phyloP scores from a whole-genome alignment of 805 yeast species.

The Pichia nanzhaoensis region DNA sequence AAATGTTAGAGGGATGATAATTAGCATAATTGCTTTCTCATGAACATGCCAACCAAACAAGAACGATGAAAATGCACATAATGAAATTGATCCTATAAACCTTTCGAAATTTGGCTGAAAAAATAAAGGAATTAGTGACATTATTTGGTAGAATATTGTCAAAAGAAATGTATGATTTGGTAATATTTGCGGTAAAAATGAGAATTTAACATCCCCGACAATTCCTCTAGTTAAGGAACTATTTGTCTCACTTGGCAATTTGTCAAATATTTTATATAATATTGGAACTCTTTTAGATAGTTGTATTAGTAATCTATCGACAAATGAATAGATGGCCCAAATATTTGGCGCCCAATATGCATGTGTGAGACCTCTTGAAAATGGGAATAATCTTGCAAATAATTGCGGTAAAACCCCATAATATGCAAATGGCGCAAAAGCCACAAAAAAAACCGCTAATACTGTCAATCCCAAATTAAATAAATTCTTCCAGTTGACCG shows the following conservation, averaged over 20 bases:
- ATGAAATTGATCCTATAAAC: conserved; percentile 75
- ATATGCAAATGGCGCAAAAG: conserved; percentile 74
- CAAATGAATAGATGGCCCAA: conserved; percentile 90
- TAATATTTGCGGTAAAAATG: conserved; percentile 70
- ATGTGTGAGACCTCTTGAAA: conserved; percentile 90
- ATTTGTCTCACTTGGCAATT: not conserved
- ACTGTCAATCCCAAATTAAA: conserved; percentile 60
- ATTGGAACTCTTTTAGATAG: conserved; percentile 20
- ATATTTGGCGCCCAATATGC: conserved; percentile 99
- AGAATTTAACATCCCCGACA: conserved; percentile 84
- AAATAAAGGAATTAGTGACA: conserved; percentile 68
- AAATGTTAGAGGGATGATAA: conserved; percentile 82
- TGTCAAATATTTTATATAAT: conserved; percentile 12
- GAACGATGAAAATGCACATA: conserved; percentile 88
- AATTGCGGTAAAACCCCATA: conserved; percentile 58
- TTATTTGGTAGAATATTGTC: conserved; percentile 76
- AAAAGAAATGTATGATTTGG: conserved; percentile 73
- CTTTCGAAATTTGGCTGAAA: conserved; percentile 68
- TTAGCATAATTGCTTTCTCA: conserved; percentile 90
- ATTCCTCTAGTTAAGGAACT: conserved; percentile 62
- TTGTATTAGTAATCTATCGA: conserved; percentile 62
- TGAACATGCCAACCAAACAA: conserved; percentile 99
- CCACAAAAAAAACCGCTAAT: conserved; percentile 49
- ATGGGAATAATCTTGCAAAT: conserved; percentile 74
- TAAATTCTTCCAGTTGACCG: conserved; percentile 49